Evolutionary conservation across 1,284 basidiomycete species (phyloP).

Genomic region (Fomes fomentarius): DNA sequence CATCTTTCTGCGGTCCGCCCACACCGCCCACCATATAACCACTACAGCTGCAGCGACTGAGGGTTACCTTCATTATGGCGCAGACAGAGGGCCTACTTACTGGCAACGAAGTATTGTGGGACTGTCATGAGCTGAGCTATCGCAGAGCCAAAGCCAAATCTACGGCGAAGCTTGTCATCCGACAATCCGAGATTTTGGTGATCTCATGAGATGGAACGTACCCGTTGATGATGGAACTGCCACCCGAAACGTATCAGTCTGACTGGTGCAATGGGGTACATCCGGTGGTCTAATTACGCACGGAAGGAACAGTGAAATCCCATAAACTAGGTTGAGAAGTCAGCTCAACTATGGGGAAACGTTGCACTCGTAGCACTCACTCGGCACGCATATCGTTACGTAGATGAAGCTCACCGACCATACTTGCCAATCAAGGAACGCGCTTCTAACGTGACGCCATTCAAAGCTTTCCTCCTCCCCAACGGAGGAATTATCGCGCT

Average conservation of each 20-base stretch:
- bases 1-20: slow-evolving; percentile 60
- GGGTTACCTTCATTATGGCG: no score
- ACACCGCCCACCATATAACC: slow-evolving; percentile 54
- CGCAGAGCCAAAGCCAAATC: neutral
- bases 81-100: slow-evolving; percentile 31
- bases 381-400: slow-evolving; percentile 59
- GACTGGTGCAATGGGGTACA: neutral
- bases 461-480: slow-evolving; percentile 68
- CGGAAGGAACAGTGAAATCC: slow-evolving; percentile 28
- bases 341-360: no score
- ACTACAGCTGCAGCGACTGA: slow-evolving; percentile 46
- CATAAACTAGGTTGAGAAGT: slow-evolving; percentile 2
- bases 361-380: slow-evolving; percentile 42
- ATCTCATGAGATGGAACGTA: slow-evolving; percentile 28
- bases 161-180: neutral
- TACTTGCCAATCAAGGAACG: slow-evolving; percentile 66
- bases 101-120: slow-evolving; percentile 67
- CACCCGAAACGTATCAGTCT: neutral
- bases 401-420: slow-evolving; percentile 62
- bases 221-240: slow-evolving; percentile 45
- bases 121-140: slow-evolving; percentile 69
- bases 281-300: slow-evolving; percentile 5
- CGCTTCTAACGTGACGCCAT: slow-evolving; percentile 53
- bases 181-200: neutral
- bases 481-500: slow-evolving; percentile 66